Evolutionary conservation across 1,139 yeast genomes (phyloP).

Genomic region (Geotrichum australiense): DNA sequence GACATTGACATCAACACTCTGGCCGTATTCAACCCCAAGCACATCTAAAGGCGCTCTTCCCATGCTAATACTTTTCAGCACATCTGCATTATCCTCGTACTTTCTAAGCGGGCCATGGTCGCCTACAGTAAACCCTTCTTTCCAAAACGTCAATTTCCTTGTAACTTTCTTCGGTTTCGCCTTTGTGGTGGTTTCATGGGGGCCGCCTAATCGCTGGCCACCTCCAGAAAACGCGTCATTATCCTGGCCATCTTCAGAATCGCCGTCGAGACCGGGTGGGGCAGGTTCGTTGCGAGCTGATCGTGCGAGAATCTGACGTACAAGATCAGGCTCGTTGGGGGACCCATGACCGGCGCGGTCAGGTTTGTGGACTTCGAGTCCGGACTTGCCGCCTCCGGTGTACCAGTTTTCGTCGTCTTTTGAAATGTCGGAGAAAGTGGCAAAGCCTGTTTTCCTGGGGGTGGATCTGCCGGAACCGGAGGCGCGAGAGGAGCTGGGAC

Average conservation of each 20-base stretch:
- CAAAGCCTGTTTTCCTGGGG: constrained; percentile 6
- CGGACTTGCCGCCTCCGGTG: constrained; percentile 95
- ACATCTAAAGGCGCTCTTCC: constrained; percentile 92
- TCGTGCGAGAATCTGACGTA: constrained; percentile 50
- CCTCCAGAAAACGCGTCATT: constrained; percentile 50
- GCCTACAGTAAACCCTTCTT: constrained; percentile 91
- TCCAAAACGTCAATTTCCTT: constrained; percentile 84
- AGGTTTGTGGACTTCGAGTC: constrained; percentile 89
- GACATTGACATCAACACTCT: constrained; percentile 94
- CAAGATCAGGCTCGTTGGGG: constrained; percentile 20
- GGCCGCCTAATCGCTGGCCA: constrained; percentile 75
- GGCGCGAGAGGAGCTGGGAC: not conserved
- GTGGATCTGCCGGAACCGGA: too few relatives aligned
- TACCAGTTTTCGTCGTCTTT: constrained; percentile 68
- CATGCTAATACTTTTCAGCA: constrained; percentile 70
- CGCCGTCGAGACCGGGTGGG: constrained; percentile 32
- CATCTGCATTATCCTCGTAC: constrained; percentile 80
- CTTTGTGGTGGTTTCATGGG: constrained; percentile 23
- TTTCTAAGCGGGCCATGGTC: constrained; percentile 79
- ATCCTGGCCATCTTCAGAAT: constrained; percentile 32
- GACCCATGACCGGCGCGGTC: constrained; percentile 38
- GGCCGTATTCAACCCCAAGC: constrained; percentile 78
- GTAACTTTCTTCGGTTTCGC: constrained; percentile 23
- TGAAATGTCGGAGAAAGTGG: constrained; percentile 37
- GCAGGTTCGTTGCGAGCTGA: constrained; percentile 49